Conservation (phyloP, 257 asterid genomes). For the Cynanchum wilfordii region DNA sequence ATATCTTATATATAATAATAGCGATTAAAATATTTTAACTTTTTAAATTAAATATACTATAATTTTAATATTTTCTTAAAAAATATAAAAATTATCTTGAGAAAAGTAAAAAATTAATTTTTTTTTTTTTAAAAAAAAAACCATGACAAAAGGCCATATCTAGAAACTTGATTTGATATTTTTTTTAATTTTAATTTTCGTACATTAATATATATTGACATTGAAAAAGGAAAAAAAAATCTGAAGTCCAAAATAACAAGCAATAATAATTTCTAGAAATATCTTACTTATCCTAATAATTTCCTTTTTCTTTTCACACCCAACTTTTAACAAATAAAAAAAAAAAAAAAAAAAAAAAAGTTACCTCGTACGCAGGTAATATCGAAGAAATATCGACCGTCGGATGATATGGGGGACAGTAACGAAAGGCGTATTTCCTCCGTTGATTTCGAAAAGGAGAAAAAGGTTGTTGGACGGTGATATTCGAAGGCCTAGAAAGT, state of each 20-base stretch:
- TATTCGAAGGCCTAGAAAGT: background rate
- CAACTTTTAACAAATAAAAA: background rate
- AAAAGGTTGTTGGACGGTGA: background rate
- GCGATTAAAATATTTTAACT: too few species aligned
- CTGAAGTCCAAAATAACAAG: background rate
- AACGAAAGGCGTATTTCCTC: background rate
- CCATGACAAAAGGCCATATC: too few species aligned
- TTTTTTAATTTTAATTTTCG: background rate
- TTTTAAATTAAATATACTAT: too few species aligned
- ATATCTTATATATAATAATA: too few species aligned
- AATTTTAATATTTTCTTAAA: too few species aligned
- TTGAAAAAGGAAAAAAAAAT: background rate
- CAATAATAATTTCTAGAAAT: constrained; percentile 7
- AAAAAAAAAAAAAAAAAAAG: background rate
- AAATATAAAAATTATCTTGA: too few species aligned
- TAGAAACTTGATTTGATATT: background rate
- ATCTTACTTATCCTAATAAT: background rate
- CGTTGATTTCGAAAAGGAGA: background rate
- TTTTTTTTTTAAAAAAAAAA: too few species aligned
- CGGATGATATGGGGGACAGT: background rate
- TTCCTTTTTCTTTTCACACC: background rate
- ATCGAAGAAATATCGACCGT: constrained; percentile 11
- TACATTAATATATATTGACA: background rate
- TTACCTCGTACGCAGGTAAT: constrained; percentile 24
- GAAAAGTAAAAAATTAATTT: too few species aligned